These are phyloP conservation scores for Geotrichum candidum DNA, from an alignment of 1,139 yeast genomes.

Conservation along the genomic window DNA sequence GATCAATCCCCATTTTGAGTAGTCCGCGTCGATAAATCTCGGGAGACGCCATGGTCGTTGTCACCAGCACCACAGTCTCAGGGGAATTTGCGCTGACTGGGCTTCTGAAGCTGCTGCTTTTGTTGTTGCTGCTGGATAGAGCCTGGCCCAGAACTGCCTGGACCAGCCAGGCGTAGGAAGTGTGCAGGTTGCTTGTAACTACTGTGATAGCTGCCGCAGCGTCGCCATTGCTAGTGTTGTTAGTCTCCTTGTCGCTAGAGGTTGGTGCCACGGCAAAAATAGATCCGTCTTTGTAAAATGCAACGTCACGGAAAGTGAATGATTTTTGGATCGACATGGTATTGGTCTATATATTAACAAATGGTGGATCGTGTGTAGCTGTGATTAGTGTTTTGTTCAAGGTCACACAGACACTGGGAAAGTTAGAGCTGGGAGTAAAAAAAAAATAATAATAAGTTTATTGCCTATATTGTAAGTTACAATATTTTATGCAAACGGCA, in stretches of 20 bases:
- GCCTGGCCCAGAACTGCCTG: slow-evolving; percentile 5
- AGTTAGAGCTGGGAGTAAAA: no score
- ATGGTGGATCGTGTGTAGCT: no score
- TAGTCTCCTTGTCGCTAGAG: slow-evolving; percentile 22
- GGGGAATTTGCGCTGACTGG: neutral
- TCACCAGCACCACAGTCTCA: neutral
- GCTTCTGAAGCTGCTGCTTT: neutral
- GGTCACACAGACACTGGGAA: no score
- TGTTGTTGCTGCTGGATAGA: neutral
- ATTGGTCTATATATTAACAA: no score
- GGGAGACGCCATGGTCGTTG: neutral
- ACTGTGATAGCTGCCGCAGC: neutral
- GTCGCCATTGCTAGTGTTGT: neutral
- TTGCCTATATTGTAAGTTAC: no score
- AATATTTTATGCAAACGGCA: no score
- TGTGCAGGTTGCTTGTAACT: slow-evolving; percentile 49
- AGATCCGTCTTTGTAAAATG: slow-evolving; percentile 49
- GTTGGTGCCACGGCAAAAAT: slow-evolving; percentile 33
- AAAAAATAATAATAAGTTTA: no score
- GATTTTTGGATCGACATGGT: neutral
- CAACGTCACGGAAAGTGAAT: slow-evolving; percentile 42
- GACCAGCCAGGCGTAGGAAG: slow-evolving; percentile 61
- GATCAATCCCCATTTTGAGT: slow-evolving; percentile 5
- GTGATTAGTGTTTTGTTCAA: no score
- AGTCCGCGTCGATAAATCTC: neutral